A percentile compares a stretch with the other conserved stretches of the same genome.
Conservation (phyloP, 2,329 filamentous ascomycete genomes). For the Capronia americana region DNA sequence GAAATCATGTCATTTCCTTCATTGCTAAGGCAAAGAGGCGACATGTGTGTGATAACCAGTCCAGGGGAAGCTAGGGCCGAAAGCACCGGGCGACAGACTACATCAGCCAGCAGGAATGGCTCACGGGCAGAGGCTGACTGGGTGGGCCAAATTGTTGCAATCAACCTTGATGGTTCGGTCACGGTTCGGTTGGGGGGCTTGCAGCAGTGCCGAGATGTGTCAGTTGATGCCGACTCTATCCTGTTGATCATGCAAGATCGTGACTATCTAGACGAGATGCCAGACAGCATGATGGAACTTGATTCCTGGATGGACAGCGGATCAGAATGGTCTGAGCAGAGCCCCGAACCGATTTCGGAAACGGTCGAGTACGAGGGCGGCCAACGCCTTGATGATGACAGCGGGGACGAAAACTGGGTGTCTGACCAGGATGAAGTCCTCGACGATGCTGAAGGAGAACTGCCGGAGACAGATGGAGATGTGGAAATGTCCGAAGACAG, state of each 20-base stretch:
- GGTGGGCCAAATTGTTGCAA: constrained; percentile 64
- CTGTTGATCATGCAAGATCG: constrained; percentile 52
- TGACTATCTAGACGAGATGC: constrained; percentile 42
- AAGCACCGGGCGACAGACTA: constrained; percentile 4
- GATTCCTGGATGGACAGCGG: constrained; percentile 45
- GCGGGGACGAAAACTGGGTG: constrained; percentile 50
- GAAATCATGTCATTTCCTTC: constrained; percentile 60
- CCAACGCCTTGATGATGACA: constrained; percentile 50
- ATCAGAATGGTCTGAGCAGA: constrained; percentile 31
- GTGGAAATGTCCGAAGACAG: constrained; percentile 24
- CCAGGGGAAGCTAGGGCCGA: constrained; percentile 33
- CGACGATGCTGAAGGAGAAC: constrained; percentile 34
- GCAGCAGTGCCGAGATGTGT: constrained; percentile 57
- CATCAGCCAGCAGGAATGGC: neutral
- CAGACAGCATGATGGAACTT: constrained; percentile 45
- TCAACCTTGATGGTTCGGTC: constrained; percentile 60
- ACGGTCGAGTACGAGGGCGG: constrained; percentile 54
- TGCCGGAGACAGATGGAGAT: constrained; percentile 23
- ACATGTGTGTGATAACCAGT: constrained; percentile 55
- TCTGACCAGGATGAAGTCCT: constrained; percentile 48
- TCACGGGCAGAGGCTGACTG: constrained; percentile 49
- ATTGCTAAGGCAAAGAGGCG: constrained; percentile 57
- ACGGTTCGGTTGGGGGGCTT: constrained; percentile 61
- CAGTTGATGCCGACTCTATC: constrained; percentile 56
- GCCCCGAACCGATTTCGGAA: constrained; percentile 40